Conservation (phyloP, 2,329 filamentous ascomycete genomes). For the Monascus ruber region DNA sequence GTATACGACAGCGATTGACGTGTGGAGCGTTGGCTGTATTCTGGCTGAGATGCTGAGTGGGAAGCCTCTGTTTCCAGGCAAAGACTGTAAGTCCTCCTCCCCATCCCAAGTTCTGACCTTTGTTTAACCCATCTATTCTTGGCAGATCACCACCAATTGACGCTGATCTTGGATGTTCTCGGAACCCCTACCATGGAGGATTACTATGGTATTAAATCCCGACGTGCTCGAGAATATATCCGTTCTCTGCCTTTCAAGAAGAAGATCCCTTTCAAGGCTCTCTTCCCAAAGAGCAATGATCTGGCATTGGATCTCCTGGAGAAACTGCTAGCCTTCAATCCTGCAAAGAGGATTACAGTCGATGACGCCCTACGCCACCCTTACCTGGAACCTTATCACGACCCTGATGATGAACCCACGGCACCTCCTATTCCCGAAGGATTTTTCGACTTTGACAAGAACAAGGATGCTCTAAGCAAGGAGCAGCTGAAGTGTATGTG, state of each 20-base stretch:
- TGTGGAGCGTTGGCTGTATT: conserved; percentile 98
- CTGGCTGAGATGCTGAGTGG: conserved; percentile 97
- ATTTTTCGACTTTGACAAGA: conserved; percentile 99
- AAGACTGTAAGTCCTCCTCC: conserved; percentile 64
- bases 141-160: conserved; percentile 91
- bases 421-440: conserved; percentile 94
- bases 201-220: conserved; percentile 99
- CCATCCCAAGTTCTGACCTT: not conserved
- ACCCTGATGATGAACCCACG: conserved; percentile 95
- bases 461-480: conserved; percentile 97
- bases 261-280: conserved; percentile 93
- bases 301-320: conserved; percentile 86
- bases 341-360: conserved; percentile 94
- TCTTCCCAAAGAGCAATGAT: conserved; percentile 99
- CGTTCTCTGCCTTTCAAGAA: conserved; percentile 98
- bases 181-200: conserved; percentile 99
- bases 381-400: conserved; percentile 96
- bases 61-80: conserved; percentile 95
- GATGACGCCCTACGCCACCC: conserved; percentile 96
- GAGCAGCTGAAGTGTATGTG: conserved; percentile 81
- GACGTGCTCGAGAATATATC: conserved; percentile 94
- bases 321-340: conserved; percentile 94
- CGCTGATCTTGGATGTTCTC: conserved; percentile 90
- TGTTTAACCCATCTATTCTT: conserved; percentile 7
- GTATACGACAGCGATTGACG: conserved; percentile 98